Evolutionary conservation across 371 early-diverging fungal genomes (phyloP).

Genomic region (Apophysomyces variabilis): DNA sequence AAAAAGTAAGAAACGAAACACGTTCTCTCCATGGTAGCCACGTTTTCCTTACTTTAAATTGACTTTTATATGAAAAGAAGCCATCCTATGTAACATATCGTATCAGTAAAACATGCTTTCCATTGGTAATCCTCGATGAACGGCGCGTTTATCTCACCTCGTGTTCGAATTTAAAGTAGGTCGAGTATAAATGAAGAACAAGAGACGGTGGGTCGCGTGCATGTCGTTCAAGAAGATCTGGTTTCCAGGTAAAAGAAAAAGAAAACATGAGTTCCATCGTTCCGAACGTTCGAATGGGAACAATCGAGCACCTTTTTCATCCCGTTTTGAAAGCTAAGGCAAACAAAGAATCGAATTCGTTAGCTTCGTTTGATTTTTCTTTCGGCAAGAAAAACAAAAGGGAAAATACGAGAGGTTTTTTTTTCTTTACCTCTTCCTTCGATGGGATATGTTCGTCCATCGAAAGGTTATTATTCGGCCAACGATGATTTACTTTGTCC

Average conservation of each 20-base stretch:
- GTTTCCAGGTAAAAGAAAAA: neutral
- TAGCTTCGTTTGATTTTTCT: too few relatives aligned
- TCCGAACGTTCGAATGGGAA: neutral
- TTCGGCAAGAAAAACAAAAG: neutral
- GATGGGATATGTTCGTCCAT: neutral
- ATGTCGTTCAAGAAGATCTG: constrained; percentile 52
- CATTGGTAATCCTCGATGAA: neutral
- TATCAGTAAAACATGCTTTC: neutral
- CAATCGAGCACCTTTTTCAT: constrained; percentile 22
- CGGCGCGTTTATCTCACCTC: constrained; percentile 54
- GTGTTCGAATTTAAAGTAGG: constrained; percentile 69
- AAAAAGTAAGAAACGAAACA: too few relatives aligned
- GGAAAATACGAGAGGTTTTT: neutral
- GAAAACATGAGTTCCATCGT: neutral
- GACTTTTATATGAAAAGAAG: constrained; percentile 67
- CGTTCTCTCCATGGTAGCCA: too few relatives aligned
- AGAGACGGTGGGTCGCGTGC: constrained; percentile 55
- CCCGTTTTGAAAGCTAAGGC: constrained; percentile 6
- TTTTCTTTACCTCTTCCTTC: neutral
- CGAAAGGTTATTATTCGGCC: neutral
- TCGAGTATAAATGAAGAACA: constrained; percentile 61
- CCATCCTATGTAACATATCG: constrained; percentile 47
- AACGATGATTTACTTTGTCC: neutral
- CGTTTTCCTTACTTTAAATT: constrained; percentile 54
- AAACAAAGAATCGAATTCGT: too few relatives aligned